Percentiles rank a stretch among this genome's conserved stretches.
These are phyloP conservation scores for Populus tomentosa DNA, from an alignment of 441 rosid genomes.

Conservation along the genomic window DNA sequence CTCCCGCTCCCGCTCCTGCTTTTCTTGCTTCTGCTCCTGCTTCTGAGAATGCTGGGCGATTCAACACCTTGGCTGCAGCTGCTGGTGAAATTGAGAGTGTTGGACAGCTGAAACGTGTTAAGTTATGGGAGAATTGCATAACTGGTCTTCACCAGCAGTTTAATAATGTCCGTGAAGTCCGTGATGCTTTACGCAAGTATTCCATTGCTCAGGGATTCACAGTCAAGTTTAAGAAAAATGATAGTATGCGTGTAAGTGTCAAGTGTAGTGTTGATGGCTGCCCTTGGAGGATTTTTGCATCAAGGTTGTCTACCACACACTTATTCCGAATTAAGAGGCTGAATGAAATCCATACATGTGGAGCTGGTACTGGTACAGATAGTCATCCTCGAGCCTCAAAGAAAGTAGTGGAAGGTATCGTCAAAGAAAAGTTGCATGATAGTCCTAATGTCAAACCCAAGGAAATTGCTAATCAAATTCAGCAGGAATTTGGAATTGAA, in stretches of 20 bases:
- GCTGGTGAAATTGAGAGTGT: neutral
- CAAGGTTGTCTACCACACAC: conserved; percentile 36
- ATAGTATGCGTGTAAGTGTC: conserved; percentile 39
- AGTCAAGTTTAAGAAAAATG: conserved; percentile 42
- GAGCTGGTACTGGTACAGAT: conserved; percentile 25
- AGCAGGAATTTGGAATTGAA: conserved; percentile 45
- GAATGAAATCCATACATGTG: conserved; percentile 38
- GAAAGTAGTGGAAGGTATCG: conserved; percentile 41
- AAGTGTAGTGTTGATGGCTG: conserved; percentile 47
- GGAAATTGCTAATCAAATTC: conserved; percentile 46
- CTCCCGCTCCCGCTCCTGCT: neutral
- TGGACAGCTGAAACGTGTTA: conserved; percentile 23
- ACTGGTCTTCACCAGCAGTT: conserved; percentile 56
- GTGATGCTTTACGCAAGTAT: conserved; percentile 46
- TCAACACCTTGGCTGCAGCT: neutral
- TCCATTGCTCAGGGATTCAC: conserved; percentile 45
- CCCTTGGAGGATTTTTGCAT: conserved; percentile 49
- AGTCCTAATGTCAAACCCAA: conserved; percentile 46
- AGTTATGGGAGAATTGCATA: conserved; percentile 35
- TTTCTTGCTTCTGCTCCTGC: conserved; percentile 15
- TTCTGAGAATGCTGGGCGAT: conserved; percentile 14
- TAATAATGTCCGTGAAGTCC: conserved; percentile 42
- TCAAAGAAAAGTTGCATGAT: conserved; percentile 44
- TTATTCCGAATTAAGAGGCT: conserved; percentile 41
- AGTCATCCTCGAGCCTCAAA: conserved; percentile 33